Percentiles rank a stretch among this genome's conserved stretches.
Evolutionary conservation across 2,329 filamentous ascomycete species (phyloP).

Genomic region (Fusarium sp.): DNA sequence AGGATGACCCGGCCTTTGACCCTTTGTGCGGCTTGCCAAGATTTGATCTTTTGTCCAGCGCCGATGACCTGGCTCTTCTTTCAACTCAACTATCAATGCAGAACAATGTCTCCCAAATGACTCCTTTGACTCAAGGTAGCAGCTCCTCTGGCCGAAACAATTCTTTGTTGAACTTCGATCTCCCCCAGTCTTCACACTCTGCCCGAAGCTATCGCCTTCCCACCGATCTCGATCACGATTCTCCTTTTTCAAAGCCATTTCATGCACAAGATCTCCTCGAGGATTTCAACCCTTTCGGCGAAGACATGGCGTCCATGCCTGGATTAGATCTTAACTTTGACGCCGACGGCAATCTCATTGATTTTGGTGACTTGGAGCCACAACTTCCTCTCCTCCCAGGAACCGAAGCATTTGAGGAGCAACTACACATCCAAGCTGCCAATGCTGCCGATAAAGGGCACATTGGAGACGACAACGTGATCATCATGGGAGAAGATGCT

Average conservation of each 20-base stretch:
- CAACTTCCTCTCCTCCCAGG: conserved; percentile 59
- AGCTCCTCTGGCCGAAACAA: conserved; percentile 49
- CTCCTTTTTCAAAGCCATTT: conserved; percentile 46
- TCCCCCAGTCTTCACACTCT: conserved; percentile 54
- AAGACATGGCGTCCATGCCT: conserved; percentile 55
- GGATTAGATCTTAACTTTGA: conserved; percentile 65
- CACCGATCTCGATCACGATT: conserved; percentile 52
- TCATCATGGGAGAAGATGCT: conserved; percentile 55
- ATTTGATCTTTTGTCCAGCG: conserved; percentile 54
- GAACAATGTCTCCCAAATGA: conserved; percentile 60
- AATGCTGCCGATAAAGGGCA: conserved; percentile 24
- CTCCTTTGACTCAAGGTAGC: conserved; percentile 54
- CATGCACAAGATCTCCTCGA: conserved; percentile 36
- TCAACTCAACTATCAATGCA: conserved; percentile 55
- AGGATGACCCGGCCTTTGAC: conserved; percentile 84
- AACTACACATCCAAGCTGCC: conserved; percentile 16
- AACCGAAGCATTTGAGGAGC: conserved; percentile 23
- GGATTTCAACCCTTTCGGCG: conserved; percentile 52
- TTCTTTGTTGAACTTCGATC: conserved; percentile 49
- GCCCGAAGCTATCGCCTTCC: conserved; percentile 51
- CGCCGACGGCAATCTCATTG: conserved; percentile 63
- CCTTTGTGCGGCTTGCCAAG: conserved; percentile 50
- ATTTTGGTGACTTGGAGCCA: conserved; percentile 53
- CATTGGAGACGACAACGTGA: conserved; percentile 50
- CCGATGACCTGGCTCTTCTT: conserved; percentile 51